A percentile compares a stretch with the other conserved stretches of the same genome.
phyloP scores from a whole-genome alignment of 1,139 yeast species.

The Lizanozyma gosingica region DNA sequence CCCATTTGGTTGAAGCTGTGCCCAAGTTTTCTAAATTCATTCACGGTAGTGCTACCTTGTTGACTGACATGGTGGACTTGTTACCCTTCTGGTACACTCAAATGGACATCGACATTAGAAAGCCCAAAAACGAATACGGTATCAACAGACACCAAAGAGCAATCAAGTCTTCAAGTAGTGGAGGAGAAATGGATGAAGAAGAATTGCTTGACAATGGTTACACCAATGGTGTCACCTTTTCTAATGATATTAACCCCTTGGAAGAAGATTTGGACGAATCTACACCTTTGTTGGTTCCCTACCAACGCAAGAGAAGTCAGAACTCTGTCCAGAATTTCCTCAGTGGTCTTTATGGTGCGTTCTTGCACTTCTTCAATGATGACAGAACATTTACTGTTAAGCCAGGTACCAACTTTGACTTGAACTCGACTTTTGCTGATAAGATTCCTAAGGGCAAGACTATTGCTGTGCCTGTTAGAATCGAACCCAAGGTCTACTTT shows the following conservation, averaged over 20 bases:
- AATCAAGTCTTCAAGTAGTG: conserved; percentile 32
- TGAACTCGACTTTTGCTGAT: conserved; percentile 35
- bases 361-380: conserved; percentile 46
- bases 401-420: conserved; percentile 71
- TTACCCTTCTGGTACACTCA: conserved; percentile 99
- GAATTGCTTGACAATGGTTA: conserved; percentile 32
- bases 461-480: conserved; percentile 70
- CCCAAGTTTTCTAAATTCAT: conserved; percentile 96
- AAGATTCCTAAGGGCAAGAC: conserved; percentile 71
- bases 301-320: not conserved
- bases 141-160: conserved; percentile 28
- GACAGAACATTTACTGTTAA: conserved; percentile 70
- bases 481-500: conserved; percentile 78
- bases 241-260: conserved; percentile 39
- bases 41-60: conserved; percentile 85
- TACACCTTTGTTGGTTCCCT: conserved; percentile 32
- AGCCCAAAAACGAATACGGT: conserved; percentile 71
- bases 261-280: conserved; percentile 41
- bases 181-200: conserved; percentile 41
- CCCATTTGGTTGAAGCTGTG: conserved; percentile 94
- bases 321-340: conserved; percentile 10
- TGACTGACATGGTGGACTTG: conserved; percentile 72
- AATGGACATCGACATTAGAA: conserved; percentile 91
- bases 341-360: conserved; percentile 20
- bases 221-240: conserved; percentile 29